These are phyloP conservation scores for Podila horticola DNA, from an alignment of 192 early-diverging fungal genomes.

Conservation along the genomic window DNA sequence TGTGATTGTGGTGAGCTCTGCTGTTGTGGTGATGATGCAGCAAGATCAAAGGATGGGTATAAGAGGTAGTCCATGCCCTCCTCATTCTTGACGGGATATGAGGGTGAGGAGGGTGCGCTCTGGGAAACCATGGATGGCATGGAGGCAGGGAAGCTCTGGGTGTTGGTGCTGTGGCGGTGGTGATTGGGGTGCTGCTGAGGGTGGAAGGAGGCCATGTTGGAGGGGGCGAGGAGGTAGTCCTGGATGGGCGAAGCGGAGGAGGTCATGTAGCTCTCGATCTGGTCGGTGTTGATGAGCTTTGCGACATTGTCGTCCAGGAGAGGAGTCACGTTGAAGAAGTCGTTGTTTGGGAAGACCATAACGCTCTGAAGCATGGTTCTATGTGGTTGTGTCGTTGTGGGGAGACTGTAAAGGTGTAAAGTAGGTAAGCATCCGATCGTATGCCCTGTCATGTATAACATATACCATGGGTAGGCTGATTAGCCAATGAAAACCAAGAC, in stretches of 20 bases:
- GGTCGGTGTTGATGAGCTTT: conserved; percentile 32
- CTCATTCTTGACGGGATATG: conserved; percentile 42
- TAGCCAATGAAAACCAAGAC: too few relatives aligned
- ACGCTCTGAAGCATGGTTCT: conserved; percentile 43
- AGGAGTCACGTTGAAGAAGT: conserved; percentile 27
- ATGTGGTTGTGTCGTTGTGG: not conserved
- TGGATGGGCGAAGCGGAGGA: conserved; percentile 32
- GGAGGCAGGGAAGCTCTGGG: not conserved
- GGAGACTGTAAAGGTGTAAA: not conserved
- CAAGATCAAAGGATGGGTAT: conserved; percentile 31
- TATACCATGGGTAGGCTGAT: too few relatives aligned
- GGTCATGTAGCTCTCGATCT: conserved; percentile 32
- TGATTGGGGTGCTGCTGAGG: conserved; percentile 25
- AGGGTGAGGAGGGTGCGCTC: conserved; percentile 35
- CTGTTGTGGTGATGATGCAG: conserved; percentile 4
- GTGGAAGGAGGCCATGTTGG: not conserved
- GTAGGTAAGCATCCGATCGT: not conserved
- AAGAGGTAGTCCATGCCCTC: conserved; percentile 35
- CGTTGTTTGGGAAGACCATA: conserved; percentile 43
- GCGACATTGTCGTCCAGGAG: conserved; percentile 33
- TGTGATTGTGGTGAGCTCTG: not conserved
- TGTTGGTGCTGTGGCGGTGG: conserved; percentile 33
- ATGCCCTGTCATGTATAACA: too few relatives aligned
- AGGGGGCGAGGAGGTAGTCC: conserved; percentile 34
- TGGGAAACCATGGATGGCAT: conserved; percentile 23